A percentile compares a stretch with the other conserved stretches of the same genome.
phyloP scores from a whole-genome alignment of 139 green algal genomes.

The Deuterostichococcus epilithicus region DNA sequence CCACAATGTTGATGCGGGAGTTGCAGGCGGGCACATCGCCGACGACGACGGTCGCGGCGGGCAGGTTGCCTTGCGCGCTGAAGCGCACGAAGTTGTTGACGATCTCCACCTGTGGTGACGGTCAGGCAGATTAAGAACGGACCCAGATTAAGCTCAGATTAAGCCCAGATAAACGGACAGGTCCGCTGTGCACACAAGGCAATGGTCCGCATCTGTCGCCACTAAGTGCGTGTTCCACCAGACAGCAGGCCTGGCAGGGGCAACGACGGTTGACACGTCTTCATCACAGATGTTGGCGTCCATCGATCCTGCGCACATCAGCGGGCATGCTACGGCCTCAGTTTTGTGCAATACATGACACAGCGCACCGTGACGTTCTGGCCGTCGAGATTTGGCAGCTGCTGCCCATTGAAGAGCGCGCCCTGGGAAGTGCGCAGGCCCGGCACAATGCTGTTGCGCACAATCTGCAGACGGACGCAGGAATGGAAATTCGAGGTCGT shows the following conservation, averaged over 20 bases:
- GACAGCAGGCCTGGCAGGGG: too few relatives aligned
- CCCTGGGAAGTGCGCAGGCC: slow-evolving; percentile 1
- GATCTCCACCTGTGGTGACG: background rate
- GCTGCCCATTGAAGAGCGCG: slow-evolving; percentile 26
- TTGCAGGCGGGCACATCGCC: background rate
- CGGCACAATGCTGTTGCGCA: slow-evolving; percentile 41
- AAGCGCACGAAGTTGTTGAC: slow-evolving; percentile 1
- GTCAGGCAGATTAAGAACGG: background rate
- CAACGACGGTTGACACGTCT: too few relatives aligned
- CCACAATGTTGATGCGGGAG: background rate
- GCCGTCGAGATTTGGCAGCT: slow-evolving; percentile 7
- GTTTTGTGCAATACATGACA: too few relatives aligned
- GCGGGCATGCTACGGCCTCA: too few relatives aligned
- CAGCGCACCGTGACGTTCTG: slow-evolving; percentile 13
- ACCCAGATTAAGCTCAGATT: background rate
- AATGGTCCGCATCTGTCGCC: too few relatives aligned
- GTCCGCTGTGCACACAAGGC: too few relatives aligned
- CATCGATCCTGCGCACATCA: too few relatives aligned
- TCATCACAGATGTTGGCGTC: too few relatives aligned
- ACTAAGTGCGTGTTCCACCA: too few relatives aligned
- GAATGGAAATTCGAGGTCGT: background rate
- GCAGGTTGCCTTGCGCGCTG: background rate
- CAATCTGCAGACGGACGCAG: slow-evolving; percentile 9
- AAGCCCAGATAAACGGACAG: too few relatives aligned
- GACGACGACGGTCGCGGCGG: background rate